A percentile compares a stretch with the other conserved stretches of the same genome.
Conservation (phyloP, 306 rosid genomes). For the Ormosia semicastrata region DNA sequence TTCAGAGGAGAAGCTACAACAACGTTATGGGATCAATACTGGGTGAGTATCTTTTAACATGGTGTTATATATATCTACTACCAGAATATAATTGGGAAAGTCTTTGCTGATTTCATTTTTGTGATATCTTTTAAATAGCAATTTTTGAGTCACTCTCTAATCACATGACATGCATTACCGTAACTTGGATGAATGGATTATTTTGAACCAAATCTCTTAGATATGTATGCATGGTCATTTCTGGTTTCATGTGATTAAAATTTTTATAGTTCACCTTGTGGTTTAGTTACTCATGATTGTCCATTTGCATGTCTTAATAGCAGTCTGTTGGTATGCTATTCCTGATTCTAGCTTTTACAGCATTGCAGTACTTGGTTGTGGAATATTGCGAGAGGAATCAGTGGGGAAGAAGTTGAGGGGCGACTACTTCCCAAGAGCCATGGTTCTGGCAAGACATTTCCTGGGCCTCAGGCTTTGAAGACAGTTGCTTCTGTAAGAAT, state of each 20-base stretch:
- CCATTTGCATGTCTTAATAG: constrained; percentile 5
- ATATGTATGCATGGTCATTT: background rate
- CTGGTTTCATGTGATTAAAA: background rate
- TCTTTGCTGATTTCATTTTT: background rate
- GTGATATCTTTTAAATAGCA: constrained; percentile 10
- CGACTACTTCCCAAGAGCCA: constrained; percentile 95
- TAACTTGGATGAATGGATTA: background rate
- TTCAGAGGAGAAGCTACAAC: constrained; percentile 89
- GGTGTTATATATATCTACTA: constrained; percentile 14
- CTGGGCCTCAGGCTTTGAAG: constrained; percentile 88
- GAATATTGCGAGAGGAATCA: constrained; percentile 91
- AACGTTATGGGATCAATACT: constrained; percentile 77
- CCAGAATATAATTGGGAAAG: background rate
- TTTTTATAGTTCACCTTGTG: background rate
- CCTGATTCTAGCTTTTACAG: constrained; percentile 40
- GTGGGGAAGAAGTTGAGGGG: constrained; percentile 89
- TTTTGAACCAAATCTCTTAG: background rate
- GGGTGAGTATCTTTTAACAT: constrained; percentile 53
- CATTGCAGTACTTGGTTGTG: constrained; percentile 88
- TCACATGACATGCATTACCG: background rate
- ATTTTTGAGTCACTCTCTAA: background rate
- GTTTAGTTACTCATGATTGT: background rate
- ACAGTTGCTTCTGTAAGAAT: constrained; percentile 66
- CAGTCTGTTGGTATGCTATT: constrained; percentile 22
- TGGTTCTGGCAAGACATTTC: constrained; percentile 97